Conservation (phyloP, 805 yeast genomes). For the Ascoidea asiatica region DNA sequence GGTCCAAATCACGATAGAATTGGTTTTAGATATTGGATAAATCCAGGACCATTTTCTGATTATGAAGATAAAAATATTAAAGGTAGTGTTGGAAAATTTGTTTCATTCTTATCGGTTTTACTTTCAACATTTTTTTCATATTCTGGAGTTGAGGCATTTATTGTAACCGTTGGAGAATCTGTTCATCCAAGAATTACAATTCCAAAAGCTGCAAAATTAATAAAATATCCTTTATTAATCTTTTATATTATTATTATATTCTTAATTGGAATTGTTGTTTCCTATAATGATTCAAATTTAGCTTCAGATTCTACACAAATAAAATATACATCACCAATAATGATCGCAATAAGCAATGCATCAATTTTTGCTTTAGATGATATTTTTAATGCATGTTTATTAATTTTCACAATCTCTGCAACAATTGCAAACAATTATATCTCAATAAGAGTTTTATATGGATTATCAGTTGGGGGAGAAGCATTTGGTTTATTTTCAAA, state of each 20-base stretch:
- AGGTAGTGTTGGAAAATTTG: conserved; percentile 33
- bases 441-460: conserved; percentile 27
- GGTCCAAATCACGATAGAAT: conserved; percentile 19
- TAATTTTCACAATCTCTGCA: conserved; percentile 27
- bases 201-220: conserved; percentile 38
- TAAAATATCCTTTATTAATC: conserved; percentile 37
- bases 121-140: conserved; percentile 39
- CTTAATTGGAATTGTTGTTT: conserved; percentile 44
- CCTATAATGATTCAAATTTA: conserved; percentile 27
- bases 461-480: conserved; percentile 30
- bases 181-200: conserved; percentile 32
- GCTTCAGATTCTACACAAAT: conserved; percentile 24
- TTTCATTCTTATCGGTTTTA: conserved; percentile 36
- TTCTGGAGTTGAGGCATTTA: conserved; percentile 37
- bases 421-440: conserved; percentile 34
- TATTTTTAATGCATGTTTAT: conserved; percentile 32
- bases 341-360: conserved; percentile 33
- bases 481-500: conserved; percentile 28
- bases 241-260: conserved; percentile 41
- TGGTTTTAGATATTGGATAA: conserved; percentile 29
- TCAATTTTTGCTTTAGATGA: conserved; percentile 34
- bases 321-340: conserved; percentile 34
- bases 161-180: conserved; percentile 34
- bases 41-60: conserved; percentile 27
- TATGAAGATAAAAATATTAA: conserved; percentile 22